Percentiles rank a stretch among this genome's conserved stretches.
phyloP scores from a whole-genome alignment of 805 yeast genomes.

The Teunomyces atbi region DNA sequence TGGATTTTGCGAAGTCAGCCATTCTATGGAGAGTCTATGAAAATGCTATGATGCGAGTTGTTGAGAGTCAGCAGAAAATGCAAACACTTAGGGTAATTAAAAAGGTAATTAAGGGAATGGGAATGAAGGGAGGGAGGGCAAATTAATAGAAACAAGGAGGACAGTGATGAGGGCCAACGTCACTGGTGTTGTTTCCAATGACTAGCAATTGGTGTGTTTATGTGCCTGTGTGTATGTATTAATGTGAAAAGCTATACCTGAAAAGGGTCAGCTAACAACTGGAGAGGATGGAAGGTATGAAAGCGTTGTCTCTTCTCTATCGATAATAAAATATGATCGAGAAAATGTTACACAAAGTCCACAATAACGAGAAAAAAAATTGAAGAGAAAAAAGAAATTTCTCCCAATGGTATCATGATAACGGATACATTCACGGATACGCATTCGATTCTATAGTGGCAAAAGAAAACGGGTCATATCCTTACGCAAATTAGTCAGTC shows the following conservation, averaged over 20 bases:
- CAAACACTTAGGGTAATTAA: not conserved
- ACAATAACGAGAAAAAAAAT: not conserved
- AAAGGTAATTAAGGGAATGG: not conserved
- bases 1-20: slow-evolving; percentile 47
- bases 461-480: not conserved
- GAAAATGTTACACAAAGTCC: not conserved
- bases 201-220: not conserved
- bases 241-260: not conserved
- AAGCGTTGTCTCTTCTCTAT: slow-evolving; percentile 1
- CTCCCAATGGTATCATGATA: not conserved
- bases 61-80: not conserved
- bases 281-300: not conserved
- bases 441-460: not conserved
- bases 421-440: not conserved
- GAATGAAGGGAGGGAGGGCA: not conserved
- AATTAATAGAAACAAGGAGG: not conserved
- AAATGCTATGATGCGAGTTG: not conserved
- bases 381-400: not conserved
- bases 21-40: slow-evolving; percentile 14
- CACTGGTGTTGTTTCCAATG: not conserved
- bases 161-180: not conserved
- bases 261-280: not conserved
- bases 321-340: slow-evolving; percentile 1
- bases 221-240: not conserved
- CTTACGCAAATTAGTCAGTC: no score